Base-by-base conservation (phyloP, 179 eudicot genomes). In the Carnegiea gigantea region DNA sequence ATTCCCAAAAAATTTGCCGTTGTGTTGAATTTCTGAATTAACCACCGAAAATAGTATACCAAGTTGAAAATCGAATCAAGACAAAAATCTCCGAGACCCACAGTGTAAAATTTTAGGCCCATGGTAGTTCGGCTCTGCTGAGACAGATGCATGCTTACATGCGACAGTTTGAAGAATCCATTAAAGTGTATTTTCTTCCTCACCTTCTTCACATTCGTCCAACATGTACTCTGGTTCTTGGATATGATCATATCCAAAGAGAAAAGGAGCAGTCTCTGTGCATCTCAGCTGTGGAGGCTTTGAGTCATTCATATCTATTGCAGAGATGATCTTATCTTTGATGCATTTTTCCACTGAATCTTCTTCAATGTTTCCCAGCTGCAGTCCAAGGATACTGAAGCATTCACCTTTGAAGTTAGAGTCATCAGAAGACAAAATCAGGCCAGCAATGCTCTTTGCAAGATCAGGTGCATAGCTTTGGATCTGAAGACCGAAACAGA, bases 401-500 rank as follows among this genome's bases (percentile, higher is more conserved):
- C 99, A 94, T 86, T 93, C 93, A 68, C 83, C 87, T 93, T 85
- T 90, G 85, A 94, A 94, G 75, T 83, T 80, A 5, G 74, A 71
- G 85, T 94, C 98, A 21, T 88, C 83, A 48, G 99, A 94, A 33
- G 95, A 86, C 84, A 89, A 83, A 73, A 96, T 87, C 80, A 96
- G 88, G 54, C 97, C 93, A 68, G 93, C 86, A 49, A 96, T 80
- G 84, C 98, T 93, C 87, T 82, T 94, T 64, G 98, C 97, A 72
- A 96, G 95, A 84, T 93, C 99, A 82, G 99, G 99, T 72, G 97
- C 97, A 83, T 94, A 89, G 73, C 80, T 85, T 86, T 90, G 85
- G 78, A 94, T 93, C 98, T 96, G 88, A 82, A 23, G 43, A 46
- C 77, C 67, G 65, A 77, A 72, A 53, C 28, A 77, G 49, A 76